phyloP scores from a whole-genome alignment of 2,329 filamentous ascomycete genomes.

The Fusarium sp. region DNA sequence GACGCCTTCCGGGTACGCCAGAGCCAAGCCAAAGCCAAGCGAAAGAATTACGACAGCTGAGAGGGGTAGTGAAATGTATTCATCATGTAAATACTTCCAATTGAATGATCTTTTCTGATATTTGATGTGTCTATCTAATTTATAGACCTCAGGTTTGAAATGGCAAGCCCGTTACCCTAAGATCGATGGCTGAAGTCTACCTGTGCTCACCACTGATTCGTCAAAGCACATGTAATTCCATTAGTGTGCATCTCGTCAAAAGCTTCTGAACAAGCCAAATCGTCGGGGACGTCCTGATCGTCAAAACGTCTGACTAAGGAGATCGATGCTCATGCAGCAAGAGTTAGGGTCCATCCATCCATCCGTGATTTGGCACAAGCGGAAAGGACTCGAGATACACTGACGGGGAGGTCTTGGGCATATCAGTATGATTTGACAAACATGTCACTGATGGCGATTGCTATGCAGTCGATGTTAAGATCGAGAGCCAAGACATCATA shows the following conservation, averaged over 20 bases:
- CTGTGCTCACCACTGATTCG: slow-evolving; percentile 8
- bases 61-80: not conserved
- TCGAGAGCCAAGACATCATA: slow-evolving; percentile 13
- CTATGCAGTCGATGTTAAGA: not conserved
- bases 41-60: not conserved
- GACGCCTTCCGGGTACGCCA: not conserved
- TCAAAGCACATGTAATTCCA: not conserved
- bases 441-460: slow-evolving; percentile 1
- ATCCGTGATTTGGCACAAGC: not conserved
- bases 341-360: slow-evolving; percentile 21
- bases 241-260: not conserved
- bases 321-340: slow-evolving; percentile 10
- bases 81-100: not conserved
- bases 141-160: not conserved
- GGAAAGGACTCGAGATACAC: not conserved
- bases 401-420: not conserved
- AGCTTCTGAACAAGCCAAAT: slow-evolving; percentile 8
- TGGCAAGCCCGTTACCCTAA: not conserved
- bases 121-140: too few relatives aligned
- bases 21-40: slow-evolving; percentile 15
- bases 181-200: not conserved
- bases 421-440: not conserved
- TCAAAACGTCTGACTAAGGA: slow-evolving; percentile 17
- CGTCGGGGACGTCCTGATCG: slow-evolving; percentile 4
- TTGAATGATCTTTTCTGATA: not conserved